Base-by-base conservation (phyloP, 1,139 yeast species). In the Pichia sp. region DNA sequence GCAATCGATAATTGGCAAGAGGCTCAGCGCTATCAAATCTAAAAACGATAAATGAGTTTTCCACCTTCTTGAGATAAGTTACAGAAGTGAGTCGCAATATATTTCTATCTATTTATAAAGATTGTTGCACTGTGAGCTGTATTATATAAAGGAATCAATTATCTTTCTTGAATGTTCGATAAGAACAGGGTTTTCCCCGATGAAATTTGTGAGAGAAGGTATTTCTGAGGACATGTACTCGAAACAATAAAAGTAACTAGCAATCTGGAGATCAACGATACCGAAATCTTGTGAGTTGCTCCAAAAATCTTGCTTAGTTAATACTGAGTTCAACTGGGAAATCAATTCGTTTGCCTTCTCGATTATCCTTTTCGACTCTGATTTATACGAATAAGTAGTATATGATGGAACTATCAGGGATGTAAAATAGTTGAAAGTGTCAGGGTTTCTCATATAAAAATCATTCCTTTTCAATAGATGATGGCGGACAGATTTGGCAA, bases 231-330 rank as follows among this genome's bases (percentile, higher is more conserved):
- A 28, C 21, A 46, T 21, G 17, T 26, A 17, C 2, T 35, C 20
- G n/a, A 44, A 41, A 26, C 52, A 49, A 31, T 54, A 52, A 1
- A 50, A 25, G 23, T 44, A 50, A 18, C 52, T 51, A 11, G 60
- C 57, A 20, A 56, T 36, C 40, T 56, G 56, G 41, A 52, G 49
- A 41, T 56, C 60, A 30, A 55, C 42, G n/a, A 55, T 39, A 5
- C 15, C 22, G 5, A n/a, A n/a, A n/a, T 32, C 23, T 4, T 14
- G 11, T 7, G 51, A 40, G 2, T 33, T 37, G 21, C 20, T 34
- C 37, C 37, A 35, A 17, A 38, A 24, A 4, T 25, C 10, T 2
- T 36, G 22, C 15, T 34, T 32, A 5, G 41, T 22, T 14, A 55
- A 44, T 4, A 43, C 31, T 2, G 31, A 9, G n/a, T 48, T 48